Evolutionary conservation across 148 eudicot species (phyloP).

Genomic region (Rhododendron simsii): DNA sequence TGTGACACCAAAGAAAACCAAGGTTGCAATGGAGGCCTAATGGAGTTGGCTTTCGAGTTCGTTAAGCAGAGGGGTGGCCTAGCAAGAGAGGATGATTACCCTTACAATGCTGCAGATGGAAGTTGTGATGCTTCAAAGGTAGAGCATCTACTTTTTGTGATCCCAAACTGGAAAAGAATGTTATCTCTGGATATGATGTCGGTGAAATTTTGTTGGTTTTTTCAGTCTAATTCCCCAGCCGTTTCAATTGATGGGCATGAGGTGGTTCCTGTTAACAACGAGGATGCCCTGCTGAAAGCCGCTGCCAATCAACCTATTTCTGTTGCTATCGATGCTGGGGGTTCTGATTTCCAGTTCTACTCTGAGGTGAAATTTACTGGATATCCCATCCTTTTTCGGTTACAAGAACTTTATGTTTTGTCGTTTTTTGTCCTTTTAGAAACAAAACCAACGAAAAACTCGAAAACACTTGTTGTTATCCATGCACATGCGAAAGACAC

Average conservation of each 20-base stretch:
- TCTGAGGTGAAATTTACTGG: slow-evolving; percentile 41
- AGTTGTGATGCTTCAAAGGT: slow-evolving; percentile 56
- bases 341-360: slow-evolving; percentile 73
- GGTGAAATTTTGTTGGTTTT: background rate
- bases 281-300: slow-evolving; percentile 66
- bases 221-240: slow-evolving; percentile 43
- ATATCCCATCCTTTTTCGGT: background rate
- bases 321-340: slow-evolving; percentile 81
- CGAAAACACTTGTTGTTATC: background rate
- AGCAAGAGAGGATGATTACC: slow-evolving; percentile 58
- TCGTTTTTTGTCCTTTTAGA: background rate
- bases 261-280: slow-evolving; percentile 63
- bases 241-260: slow-evolving; percentile 89
- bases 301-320: slow-evolving; percentile 81
- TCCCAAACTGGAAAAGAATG: background rate
- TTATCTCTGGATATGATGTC: background rate
- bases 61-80: slow-evolving; percentile 71
- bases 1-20: slow-evolving; percentile 67
- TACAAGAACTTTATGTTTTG: background rate
- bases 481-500: background rate
- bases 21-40: slow-evolving; percentile 89
- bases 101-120: slow-evolving; percentile 67
- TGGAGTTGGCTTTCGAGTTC: slow-evolving; percentile 68
- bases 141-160: background rate
- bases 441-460: background rate